Conservation (phyloP, 2,329 filamentous ascomycete species). For the Epichloe sp. region DNA sequence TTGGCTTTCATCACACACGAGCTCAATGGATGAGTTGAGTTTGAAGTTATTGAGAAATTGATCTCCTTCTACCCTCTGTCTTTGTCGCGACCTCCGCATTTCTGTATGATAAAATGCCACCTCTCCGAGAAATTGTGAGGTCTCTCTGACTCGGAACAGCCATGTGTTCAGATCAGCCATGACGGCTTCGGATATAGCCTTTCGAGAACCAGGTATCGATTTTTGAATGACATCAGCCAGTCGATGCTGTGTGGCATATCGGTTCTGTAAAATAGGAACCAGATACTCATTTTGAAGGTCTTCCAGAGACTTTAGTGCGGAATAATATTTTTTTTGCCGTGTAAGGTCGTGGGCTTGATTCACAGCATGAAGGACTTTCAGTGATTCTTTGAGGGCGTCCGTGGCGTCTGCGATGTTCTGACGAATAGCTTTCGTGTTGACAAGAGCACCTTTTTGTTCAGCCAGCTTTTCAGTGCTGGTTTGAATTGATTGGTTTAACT, state of each 20-base stretch:
- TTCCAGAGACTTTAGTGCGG: slow-evolving; percentile 81
- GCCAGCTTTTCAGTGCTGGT: slow-evolving; percentile 87
- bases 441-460: slow-evolving; percentile 84
- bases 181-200: slow-evolving; percentile 87
- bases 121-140: slow-evolving; percentile 89
- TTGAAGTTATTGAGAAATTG: slow-evolving; percentile 71
- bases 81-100: slow-evolving; percentile 67
- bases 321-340: slow-evolving; percentile 83
- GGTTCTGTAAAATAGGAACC: slow-evolving; percentile 55
- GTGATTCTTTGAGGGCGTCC: slow-evolving; percentile 74
- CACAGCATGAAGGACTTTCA: slow-evolving; percentile 82
- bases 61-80: slow-evolving; percentile 66
- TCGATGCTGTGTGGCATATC: slow-evolving; percentile 87
- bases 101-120: slow-evolving; percentile 96
- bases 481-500: slow-evolving; percentile 90
- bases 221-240: slow-evolving; percentile 93
- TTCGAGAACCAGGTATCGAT: slow-evolving; percentile 85
- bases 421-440: slow-evolving; percentile 80
- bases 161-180: slow-evolving; percentile 96
- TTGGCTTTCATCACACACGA: slow-evolving; percentile 88
- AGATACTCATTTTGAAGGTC: slow-evolving; percentile 94
- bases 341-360: slow-evolving; percentile 91
- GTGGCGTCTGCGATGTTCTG: slow-evolving; percentile 94
- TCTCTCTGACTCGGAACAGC: slow-evolving; percentile 89
- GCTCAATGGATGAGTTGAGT: slow-evolving; percentile 87